Evolutionary conservation across 2,329 filamentous ascomycete species (phyloP), one percentile per base, ranked within the genome.

Genomic region (Mycocentrospora acerina): DNA sequence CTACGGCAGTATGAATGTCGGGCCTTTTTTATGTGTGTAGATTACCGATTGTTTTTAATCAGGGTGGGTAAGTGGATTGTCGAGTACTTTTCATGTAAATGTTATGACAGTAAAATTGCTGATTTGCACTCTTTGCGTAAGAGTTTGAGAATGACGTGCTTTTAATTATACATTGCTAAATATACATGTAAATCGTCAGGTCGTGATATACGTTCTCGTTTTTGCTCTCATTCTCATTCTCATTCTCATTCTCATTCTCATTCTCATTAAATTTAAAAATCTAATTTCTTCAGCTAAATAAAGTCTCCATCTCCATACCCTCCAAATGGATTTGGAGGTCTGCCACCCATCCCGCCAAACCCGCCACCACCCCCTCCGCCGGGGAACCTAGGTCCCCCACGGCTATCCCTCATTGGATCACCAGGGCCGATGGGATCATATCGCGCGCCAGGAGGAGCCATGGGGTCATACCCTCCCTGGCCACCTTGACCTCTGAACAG

Each of bases 371-470:
- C 67, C 35, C 71, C 69, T n/a, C 76, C 73, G 24, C 65, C 63
- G 31, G 59, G 59, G 24, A 61, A 63, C 10, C 60, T 48, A 5
- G 57, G 53, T n/a, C 55, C 55, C 8, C 59, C 54, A 25, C 61
- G 54, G 17, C 55, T 54, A 36, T 67, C 63, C 13, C 60, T 64
- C 34, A 75, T 69, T 41, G 73, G 65, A 40, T 71, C 75, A 12
- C 71, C 72, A 15, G 79, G 78, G 48, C 78, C 76, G 0, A 90
- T 70, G 2, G 91, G 91, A 72, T 97, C 93, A 71, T 89, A 97
- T 49, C 93, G 77, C n/a, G 90, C 85, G 1, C 93, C 93, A 2
- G 89, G 90, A 4, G 93, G 93, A 18, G 81, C 84, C 61, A 84
- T 85, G 2, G 85, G 82, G 59, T 90, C 79, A 57, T 79, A 85